These are phyloP conservation scores for Penicillium pulvis DNA, from an alignment of 495 filamentous ascomycete species.

Conservation along the genomic window DNA sequence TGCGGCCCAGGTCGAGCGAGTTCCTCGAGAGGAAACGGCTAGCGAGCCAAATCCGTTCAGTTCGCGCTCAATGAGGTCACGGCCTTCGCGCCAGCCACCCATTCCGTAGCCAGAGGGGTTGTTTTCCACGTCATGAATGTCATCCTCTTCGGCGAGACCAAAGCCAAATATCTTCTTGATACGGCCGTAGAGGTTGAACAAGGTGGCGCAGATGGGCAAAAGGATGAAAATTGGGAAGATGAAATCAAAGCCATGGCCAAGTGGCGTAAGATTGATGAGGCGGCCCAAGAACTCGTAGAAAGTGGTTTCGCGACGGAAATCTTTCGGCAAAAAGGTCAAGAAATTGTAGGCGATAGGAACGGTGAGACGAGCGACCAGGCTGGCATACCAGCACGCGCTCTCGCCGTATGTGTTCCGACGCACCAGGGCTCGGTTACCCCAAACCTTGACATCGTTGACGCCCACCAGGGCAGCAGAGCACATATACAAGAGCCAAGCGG, in stretches of 20 bases:
- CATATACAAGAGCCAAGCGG: constrained; percentile 94
- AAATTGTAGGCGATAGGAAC: constrained; percentile 96
- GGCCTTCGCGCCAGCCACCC: constrained; percentile 90
- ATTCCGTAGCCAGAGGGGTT: constrained; percentile 65
- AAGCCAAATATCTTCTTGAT: constrained; percentile 79
- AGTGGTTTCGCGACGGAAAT: constrained; percentile 66
- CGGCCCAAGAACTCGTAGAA: constrained; percentile 87
- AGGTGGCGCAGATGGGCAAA: constrained; percentile 75
- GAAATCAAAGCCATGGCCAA: constrained; percentile 82
- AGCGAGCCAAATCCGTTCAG: constrained; percentile 63
- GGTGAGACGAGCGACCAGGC: constrained; percentile 84
- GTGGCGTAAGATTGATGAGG: constrained; percentile 79
- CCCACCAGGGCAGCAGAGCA: constrained; percentile 79
- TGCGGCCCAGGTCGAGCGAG: constrained; percentile 35
- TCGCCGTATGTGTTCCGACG: constrained; percentile 87
- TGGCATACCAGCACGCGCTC: constrained; percentile 91
- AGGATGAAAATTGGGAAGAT: constrained; percentile 88
- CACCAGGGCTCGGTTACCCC: constrained; percentile 90
- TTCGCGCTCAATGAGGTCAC: constrained; percentile 91
- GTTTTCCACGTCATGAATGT: constrained; percentile 66
- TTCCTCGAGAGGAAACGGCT: constrained; percentile 41
- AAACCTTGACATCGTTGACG: constrained; percentile 87
- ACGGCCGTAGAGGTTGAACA: constrained; percentile 85
- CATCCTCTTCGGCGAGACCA: constrained; percentile 68
- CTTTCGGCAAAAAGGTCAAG: constrained; percentile 75